Evolutionary conservation across 2,329 filamentous ascomycete species (phyloP).

Genomic region (Cladosporium sp.): DNA sequence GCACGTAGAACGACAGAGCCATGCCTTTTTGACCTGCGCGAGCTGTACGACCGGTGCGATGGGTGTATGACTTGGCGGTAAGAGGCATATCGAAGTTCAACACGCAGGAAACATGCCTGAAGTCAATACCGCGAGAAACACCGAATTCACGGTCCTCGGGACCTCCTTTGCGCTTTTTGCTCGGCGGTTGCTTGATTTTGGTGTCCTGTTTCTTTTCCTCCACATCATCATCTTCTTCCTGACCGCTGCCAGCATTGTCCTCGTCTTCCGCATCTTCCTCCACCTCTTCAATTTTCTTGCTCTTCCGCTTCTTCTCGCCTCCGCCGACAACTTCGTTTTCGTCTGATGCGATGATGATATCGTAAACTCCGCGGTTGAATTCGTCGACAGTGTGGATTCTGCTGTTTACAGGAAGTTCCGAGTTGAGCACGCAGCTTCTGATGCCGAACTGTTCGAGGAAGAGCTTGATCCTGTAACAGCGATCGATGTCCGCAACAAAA

Average conservation of each 20-base stretch:
- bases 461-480: conserved; percentile 86
- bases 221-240: conserved; percentile 29
- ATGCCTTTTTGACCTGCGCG: conserved; percentile 88
- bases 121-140: conserved; percentile 93
- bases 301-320: conserved; percentile 41
- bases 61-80: conserved; percentile 88
- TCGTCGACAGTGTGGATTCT: conserved; percentile 92
- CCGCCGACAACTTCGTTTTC: conserved; percentile 78
- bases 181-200: conserved; percentile 31
- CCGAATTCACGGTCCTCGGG: conserved; percentile 81
- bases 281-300: conserved; percentile 20
- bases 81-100: conserved; percentile 95
- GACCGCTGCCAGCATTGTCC: conserved; percentile 25
- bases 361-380: conserved; percentile 95
- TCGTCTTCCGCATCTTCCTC: conserved; percentile 31
- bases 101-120: conserved; percentile 89
- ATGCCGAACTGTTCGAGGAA: conserved; percentile 97
- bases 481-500: conserved; percentile 80
- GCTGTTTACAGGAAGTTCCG: conserved; percentile 87
- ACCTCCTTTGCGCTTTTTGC: conserved; percentile 51
- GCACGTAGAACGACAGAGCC: conserved; percentile 91
- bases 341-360: conserved; percentile 95
- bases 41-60: conserved; percentile 90
- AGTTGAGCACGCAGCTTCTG: conserved; percentile 88
- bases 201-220: conserved; percentile 25